Evolutionary conservation across 2,329 filamentous ascomycete species (phyloP), one percentile per base, ranked within the genome.

Genomic region (Aspergillus ochraceus): DNA sequence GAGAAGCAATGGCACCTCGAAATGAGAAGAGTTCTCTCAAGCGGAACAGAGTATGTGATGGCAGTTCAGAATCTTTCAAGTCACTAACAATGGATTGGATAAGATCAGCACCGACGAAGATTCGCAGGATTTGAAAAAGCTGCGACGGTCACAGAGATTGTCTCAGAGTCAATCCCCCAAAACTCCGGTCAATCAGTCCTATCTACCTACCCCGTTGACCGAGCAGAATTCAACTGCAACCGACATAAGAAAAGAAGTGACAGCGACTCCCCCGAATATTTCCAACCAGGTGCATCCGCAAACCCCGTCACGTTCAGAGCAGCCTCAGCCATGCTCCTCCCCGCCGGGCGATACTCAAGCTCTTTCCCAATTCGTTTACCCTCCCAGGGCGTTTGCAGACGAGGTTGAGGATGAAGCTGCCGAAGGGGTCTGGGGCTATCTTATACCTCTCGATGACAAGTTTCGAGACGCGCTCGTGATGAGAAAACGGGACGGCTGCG

Each of bases 391-490:
- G 26, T 84, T 94, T 51, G 88, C 88, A 11, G 90, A 93, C 64
- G 92, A 96, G 58, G 90, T 96, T 4, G 86, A 93, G 63, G 90
- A 97, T 71, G 92, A 97, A 77, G 86, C 85, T 59, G 84, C 86
- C 50, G 90, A 96, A 73, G 92, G 92, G 9, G 92, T 98, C 1
- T 99, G 95, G 95, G 96, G 96, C 12, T 99, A 98, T 70, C 81
- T 99, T 5, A 86, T 97, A 56, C 92, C 94, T 2, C 79, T 97
- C 24, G 88, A 94, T 70, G 83, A 85, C 55, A 86, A 85, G 64
- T 87, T 89, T 56, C 88, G 87, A 76, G 78, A 90, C 74, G 76
- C 83, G 4, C 75, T 96, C 77, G 90, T 96, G 8, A 76, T 99
- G 74, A 89, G 86, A 76, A 91, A 87, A 70, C 85, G 93, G 58